Evolutionary conservation across 805 yeast species (phyloP).

Genomic region (Candida succiphila): DNA sequence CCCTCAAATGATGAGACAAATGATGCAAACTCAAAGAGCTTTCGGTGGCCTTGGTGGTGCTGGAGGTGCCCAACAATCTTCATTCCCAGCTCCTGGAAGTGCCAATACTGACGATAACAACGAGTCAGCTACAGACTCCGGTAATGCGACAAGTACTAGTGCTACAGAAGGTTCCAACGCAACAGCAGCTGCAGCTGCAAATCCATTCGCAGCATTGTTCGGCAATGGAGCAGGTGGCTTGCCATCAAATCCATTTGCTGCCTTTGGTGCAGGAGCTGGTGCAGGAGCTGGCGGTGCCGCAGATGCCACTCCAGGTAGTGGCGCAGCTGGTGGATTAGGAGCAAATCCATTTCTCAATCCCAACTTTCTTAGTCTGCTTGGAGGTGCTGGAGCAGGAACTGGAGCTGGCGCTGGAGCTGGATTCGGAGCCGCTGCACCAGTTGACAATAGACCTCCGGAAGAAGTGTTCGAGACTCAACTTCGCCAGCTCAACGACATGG

Average conservation of each 20-base stretch:
- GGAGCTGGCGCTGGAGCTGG: slow-evolving; percentile 35
- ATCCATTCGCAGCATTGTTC: slow-evolving; percentile 44
- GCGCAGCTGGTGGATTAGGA: slow-evolving; percentile 13
- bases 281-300: slow-evolving; percentile 10
- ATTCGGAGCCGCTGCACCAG: slow-evolving; percentile 63
- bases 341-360: slow-evolving; percentile 38
- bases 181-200: slow-evolving; percentile 25
- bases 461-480: slow-evolving; percentile 64
- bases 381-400: slow-evolving; percentile 59
- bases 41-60: slow-evolving; percentile 26
- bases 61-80: slow-evolving; percentile 15
- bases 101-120: slow-evolving; percentile 9
- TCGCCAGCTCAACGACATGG: slow-evolving; percentile 73
- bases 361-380: slow-evolving; percentile 31
- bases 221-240: slow-evolving; percentile 14
- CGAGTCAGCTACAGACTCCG: slow-evolving; percentile 12
- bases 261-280: slow-evolving; percentile 14
- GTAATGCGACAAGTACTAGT: neutral
- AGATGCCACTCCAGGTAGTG: slow-evolving; percentile 18
- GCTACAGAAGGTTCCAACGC: slow-evolving; percentile 4
- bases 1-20: slow-evolving; percentile 77
- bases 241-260: slow-evolving; percentile 29
- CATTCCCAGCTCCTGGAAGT: slow-evolving; percentile 44
- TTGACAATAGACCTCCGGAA: slow-evolving; percentile 68
- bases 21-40: slow-evolving; percentile 64